Percentiles rank a stretch among this genome's conserved stretches.
These are phyloP conservation scores for Collybiopsis luxurians DNA, from an alignment of 768 basidiomycete genomes.

Conservation along the genomic window DNA sequence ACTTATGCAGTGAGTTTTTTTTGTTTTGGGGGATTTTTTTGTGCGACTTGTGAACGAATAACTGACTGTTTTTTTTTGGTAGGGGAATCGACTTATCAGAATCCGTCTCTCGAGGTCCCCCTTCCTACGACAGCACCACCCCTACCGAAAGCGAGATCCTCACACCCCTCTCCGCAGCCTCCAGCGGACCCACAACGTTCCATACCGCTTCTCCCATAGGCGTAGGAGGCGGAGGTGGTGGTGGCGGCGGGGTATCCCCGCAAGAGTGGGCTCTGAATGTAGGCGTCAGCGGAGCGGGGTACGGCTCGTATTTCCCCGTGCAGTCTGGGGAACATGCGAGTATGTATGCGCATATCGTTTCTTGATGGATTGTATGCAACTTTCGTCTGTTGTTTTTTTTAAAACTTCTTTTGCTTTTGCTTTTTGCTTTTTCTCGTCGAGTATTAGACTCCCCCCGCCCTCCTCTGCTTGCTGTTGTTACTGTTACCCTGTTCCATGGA, in stretches of 20 bases:
- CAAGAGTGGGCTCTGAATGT: constrained; percentile 72
- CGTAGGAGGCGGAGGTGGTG: no score
- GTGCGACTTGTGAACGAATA: neutral
- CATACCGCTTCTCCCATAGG: constrained; percentile 28
- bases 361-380: constrained; percentile 28
- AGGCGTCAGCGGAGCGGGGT: constrained; percentile 50
- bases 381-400: neutral
- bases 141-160: constrained; percentile 64
- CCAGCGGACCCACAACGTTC: constrained; percentile 46
- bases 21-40: neutral
- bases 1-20: constrained; percentile 60
- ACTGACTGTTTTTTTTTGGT: neutral
- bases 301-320: constrained; percentile 70
- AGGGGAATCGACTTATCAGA: constrained; percentile 53
- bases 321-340: constrained; percentile 44
- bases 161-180: constrained; percentile 50
- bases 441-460: no score
- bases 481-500: no score
- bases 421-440: no score
- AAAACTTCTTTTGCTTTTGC: neutral
- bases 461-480: no score
- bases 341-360: constrained; percentile 58
- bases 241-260: constrained; percentile 48
- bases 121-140: constrained; percentile 56
- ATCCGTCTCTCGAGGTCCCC: constrained; percentile 21